Percentiles rank a stretch among this genome's conserved stretches.
These are phyloP conservation scores for Neoscytalidium dimidiatum DNA, from an alignment of 2,329 filamentous ascomycete genomes.

Conservation along the genomic window DNA sequence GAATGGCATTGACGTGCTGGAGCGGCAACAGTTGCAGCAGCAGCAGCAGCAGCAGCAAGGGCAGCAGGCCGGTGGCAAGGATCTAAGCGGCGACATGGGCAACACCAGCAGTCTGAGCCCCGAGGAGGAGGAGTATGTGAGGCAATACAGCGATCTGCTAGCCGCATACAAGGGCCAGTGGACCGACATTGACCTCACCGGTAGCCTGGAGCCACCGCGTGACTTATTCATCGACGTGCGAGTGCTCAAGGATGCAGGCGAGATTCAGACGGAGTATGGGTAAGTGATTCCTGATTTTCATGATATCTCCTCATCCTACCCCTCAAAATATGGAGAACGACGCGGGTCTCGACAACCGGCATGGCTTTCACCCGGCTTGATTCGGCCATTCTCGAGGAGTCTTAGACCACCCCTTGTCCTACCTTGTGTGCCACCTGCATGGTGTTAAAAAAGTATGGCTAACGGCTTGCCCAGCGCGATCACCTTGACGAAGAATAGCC, in stretches of 20 bases:
- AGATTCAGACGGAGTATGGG: slow-evolving; percentile 99
- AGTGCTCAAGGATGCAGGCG: slow-evolving; percentile 93
- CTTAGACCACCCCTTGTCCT: neutral
- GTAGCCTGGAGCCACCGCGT: slow-evolving; percentile 87
- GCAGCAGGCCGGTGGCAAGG: slow-evolving; percentile 30
- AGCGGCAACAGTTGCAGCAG: slow-evolving; percentile 63
- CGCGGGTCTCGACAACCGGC: neutral
- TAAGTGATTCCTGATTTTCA: slow-evolving; percentile 50
- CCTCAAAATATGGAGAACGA: slow-evolving; percentile 6
- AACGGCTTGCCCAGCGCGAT: slow-evolving; percentile 67
- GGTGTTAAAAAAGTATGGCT: neutral
- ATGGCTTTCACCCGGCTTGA: no score
- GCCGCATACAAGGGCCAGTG: slow-evolving; percentile 98
- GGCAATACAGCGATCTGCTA: slow-evolving; percentile 86
- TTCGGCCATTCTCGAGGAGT: no score
- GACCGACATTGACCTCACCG: slow-evolving; percentile 96
- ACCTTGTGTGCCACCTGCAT: neutral
- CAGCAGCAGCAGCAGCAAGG: slow-evolving; percentile 44
- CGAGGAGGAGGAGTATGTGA: slow-evolving; percentile 76
- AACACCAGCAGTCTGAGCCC: slow-evolving; percentile 79
- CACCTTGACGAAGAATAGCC: slow-evolving; percentile 95
- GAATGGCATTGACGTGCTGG: slow-evolving; percentile 81
- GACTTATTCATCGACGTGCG: slow-evolving; percentile 97
- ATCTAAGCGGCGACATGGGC: slow-evolving; percentile 49
- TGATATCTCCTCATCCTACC: slow-evolving; percentile 14